Evolutionary conservation across 441 rosid genomes (phyloP), one percentile per base, ranked within the genome.

Genomic region (Bruguiera hainesii): DNA sequence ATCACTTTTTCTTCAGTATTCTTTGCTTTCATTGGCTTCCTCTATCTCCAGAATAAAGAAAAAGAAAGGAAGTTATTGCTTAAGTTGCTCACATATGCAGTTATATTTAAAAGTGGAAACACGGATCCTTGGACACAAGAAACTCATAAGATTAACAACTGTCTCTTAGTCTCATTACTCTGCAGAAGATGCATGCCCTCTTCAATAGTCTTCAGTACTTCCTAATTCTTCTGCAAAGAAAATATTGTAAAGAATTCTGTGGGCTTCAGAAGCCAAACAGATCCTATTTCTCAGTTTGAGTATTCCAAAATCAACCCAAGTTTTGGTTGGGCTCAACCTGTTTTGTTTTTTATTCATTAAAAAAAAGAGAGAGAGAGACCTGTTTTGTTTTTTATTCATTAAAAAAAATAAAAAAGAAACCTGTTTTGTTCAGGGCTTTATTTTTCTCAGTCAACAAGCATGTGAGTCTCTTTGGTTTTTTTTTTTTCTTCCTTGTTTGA

Each of bases 1-100:
- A 23, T 26, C 18, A 30, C 26, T 35, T 64, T 56, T 62, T 72
- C 66, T 63, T 75, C 62, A 11, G 7, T 51, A 46, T 70, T 71
- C 26, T 60, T 66, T 65, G 13, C 28, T 67, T 60, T 61, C 9
- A 10, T 19, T 69, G 15, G 35, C 8, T 20, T 61, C 49, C 21
- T 46, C 57, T 29, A 28, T 67, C 25, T 50, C 10, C 6, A 28
- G 48, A 10, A 49, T 56, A 23, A 62, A 35, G 64, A 58, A 56
- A 69, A 49, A 30, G 29, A 61, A 53, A 35, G 6, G 31, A 23
- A 55, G 61, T 50, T 49, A 37, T 8, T 35, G 35, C 31, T 56
- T 49, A 30, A 31, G 56, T 61, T 51, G 49, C 61, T 55, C 25
- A 55, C 46, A 18, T 37, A 58, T 63, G 60, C 15, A 16, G 21